Base-by-base conservation (phyloP, 345 rosid genomes). In the Geranium brycei region DNA sequence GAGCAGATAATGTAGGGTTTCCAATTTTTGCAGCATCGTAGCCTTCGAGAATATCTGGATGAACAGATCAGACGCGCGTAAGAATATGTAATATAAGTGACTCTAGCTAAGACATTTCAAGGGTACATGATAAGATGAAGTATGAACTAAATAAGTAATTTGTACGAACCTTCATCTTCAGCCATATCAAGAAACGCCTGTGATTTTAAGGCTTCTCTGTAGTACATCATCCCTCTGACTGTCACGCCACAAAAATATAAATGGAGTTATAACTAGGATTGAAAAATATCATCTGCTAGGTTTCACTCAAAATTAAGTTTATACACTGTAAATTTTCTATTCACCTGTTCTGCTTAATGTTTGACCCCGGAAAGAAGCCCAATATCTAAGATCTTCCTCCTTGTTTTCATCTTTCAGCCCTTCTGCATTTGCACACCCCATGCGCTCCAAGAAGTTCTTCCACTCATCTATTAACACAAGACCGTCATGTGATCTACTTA, bases 211-310 rank as follows among this genome's bases (percentile, higher is more conserved):
- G 98, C 93, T 72, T 92, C 95, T 74, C 89, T 81, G 62, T 83
- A 87, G 76, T 92, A 92, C 96, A 92, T 92, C 85, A 92, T 92
- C 69, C 98, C 98, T 75, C 96, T 88, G 62, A 92, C 98, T 92
- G 76, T 68, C 59, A 78, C 59, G 62, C 59, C 23, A 30, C 74
- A 65, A 31, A 60, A 60, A 69, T 51, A 51, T 7, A 53, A 62
- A 11, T 60, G 57, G 17, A 64, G 60, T 51, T 13, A 64, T 60
- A 55, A 55, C 61, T 23, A 19, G 62, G 31, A 51, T 57, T 35
- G 5, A 35, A 63, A 31, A 57, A 59, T 16, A 63, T 41, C 64
- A 35, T 63, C 35, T 15, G 11, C 4, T 18, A 51, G 12, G 58
- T 57, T 63, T 51, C 57, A 1, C 67, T 63, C 1, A 58, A 31